phyloP scores from a whole-genome alignment of 1,139 yeast species.

The Hansenula sp. region DNA sequence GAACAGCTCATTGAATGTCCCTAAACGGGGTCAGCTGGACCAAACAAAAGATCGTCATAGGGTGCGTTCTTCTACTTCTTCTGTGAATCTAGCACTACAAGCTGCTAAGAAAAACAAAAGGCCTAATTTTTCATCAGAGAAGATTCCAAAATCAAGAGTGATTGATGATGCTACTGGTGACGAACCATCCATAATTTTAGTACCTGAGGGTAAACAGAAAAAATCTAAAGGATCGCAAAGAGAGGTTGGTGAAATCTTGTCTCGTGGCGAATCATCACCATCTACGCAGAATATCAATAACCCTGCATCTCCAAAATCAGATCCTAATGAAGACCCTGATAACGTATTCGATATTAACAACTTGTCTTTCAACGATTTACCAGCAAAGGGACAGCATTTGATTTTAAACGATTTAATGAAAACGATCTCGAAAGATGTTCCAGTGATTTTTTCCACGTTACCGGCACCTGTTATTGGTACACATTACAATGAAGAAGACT shows the following conservation, averaged over 20 bases:
- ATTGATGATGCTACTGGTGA: slow-evolving; percentile 66
- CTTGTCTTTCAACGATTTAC: slow-evolving; percentile 73
- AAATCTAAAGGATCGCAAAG: too few species aligned
- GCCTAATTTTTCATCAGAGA: slow-evolving; percentile 76
- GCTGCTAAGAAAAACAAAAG: slow-evolving; percentile 34
- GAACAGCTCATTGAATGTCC: slow-evolving; percentile 7
- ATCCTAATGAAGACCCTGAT: slow-evolving; percentile 8
- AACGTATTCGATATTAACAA: slow-evolving; percentile 31
- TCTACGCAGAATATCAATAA: neutral
- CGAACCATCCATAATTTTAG: slow-evolving; percentile 52
- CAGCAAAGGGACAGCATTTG: slow-evolving; percentile 88
- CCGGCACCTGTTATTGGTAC: slow-evolving; percentile 88
- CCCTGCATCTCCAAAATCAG: slow-evolving; percentile 1
- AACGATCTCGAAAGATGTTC: slow-evolving; percentile 49
- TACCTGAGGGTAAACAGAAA: slow-evolving; percentile 27
- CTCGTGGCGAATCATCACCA: neutral
- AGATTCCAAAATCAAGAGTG: slow-evolving; percentile 70
- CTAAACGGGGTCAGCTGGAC: slow-evolving; percentile 1
- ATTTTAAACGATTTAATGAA: slow-evolving; percentile 83
- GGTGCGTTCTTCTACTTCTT: slow-evolving; percentile 12
- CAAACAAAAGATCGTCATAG: slow-evolving; percentile 20
- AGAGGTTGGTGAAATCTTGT: too few species aligned
- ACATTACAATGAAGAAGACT: slow-evolving; percentile 60
- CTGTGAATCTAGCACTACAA: neutral
- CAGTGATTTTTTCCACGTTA: slow-evolving; percentile 77